Percentiles rank a stretch among this genome's conserved stretches.
These are phyloP conservation scores for Pleurotus djamor DNA, from an alignment of 768 basidiomycete species.

Conservation along the genomic window DNA sequence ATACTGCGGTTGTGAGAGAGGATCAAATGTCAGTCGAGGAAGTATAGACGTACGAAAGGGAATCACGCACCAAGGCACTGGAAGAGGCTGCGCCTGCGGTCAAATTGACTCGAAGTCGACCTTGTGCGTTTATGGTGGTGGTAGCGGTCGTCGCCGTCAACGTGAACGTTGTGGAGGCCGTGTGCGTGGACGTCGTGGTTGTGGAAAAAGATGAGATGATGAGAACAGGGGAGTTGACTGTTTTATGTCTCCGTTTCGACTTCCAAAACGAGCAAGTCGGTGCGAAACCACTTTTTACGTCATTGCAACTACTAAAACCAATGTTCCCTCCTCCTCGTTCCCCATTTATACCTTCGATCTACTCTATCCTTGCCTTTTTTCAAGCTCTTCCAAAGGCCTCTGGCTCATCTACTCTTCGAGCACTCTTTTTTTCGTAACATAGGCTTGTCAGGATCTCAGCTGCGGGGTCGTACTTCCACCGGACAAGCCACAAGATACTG, in stretches of 20 bases:
- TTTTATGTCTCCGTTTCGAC: not conserved
- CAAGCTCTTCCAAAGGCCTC: no score
- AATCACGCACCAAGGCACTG: no score
- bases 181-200: not conserved
- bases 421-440: no score
- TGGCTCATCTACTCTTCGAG: no score
- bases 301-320: not conserved
- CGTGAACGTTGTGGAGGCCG: not conserved
- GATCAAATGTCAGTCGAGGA: no score
- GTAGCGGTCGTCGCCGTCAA: not conserved
- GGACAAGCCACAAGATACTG: not conserved
- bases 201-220: not conserved
- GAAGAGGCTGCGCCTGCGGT: no score
- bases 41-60: no score
- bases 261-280: not conserved
- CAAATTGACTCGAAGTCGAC: not conserved
- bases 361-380: no score
- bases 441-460: not conserved
- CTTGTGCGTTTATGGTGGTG: not conserved
- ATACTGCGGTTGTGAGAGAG: no score
- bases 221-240: not conserved
- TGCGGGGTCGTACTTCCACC: not conserved
- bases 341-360: no score
- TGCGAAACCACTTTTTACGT: not conserved
- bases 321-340: no score